Evolutionary conservation across 352 stramenopile genomes (phyloP).

Genomic region (Globisporangium perplexum): DNA sequence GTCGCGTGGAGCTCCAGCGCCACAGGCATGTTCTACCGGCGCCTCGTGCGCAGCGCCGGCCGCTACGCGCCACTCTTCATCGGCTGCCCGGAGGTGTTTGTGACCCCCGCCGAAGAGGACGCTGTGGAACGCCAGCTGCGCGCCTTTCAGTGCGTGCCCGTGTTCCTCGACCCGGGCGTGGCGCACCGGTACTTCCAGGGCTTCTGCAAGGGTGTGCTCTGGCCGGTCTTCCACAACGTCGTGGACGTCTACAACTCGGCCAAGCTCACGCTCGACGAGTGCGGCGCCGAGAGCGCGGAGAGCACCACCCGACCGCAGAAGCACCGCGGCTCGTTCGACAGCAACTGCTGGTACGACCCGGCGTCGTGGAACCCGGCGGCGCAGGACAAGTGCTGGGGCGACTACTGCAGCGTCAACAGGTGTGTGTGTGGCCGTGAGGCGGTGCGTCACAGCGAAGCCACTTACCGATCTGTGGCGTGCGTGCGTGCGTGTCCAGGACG

Average conservation of each 20-base stretch:
- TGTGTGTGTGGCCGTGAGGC: neutral
- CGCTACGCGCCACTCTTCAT: constrained; percentile 63
- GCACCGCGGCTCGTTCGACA: constrained; percentile 5
- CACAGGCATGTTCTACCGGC: constrained; percentile 73
- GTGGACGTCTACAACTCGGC: constrained; percentile 93
- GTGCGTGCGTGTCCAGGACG: constrained; percentile 14
- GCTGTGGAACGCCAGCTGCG: constrained; percentile 73
- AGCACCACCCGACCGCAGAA: neutral
- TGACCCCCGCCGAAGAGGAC: constrained; percentile 46
- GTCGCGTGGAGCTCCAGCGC: constrained; percentile 70
- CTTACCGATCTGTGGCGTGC: too few relatives aligned
- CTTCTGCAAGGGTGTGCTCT: constrained; percentile 98
- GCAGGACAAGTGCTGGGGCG: constrained; percentile 69
- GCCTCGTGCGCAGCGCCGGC: constrained; percentile 44
- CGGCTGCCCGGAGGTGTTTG: constrained; percentile 70
- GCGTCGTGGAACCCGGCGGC: constrained; percentile 77
- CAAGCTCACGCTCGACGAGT: constrained; percentile 53
- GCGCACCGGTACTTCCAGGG: constrained; percentile 85
- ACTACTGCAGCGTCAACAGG: constrained; percentile 78
- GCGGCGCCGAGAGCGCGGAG: neutral
- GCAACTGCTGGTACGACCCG: constrained; percentile 42
- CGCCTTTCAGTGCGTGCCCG: constrained; percentile 92
- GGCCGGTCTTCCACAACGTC: constrained; percentile 97
- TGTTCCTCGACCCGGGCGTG: constrained; percentile 91
- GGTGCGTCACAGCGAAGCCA: too few relatives aligned